phyloP scores from a whole-genome alignment of 495 filamentous ascomycete genomes.

The Trichoderma orchidacearum region DNA sequence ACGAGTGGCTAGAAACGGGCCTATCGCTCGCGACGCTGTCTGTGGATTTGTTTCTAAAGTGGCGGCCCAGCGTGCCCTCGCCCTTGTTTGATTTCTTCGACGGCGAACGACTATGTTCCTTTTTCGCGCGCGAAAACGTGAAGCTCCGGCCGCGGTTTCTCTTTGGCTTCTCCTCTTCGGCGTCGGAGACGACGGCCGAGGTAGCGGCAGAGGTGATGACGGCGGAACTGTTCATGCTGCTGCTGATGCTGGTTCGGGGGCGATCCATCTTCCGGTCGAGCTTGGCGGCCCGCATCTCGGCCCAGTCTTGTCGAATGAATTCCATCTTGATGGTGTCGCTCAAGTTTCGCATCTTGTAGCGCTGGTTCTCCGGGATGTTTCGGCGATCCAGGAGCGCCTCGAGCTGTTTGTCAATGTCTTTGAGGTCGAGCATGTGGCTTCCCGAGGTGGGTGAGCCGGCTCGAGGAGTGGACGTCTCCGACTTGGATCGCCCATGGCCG shows the following conservation, averaged over 20 bases:
- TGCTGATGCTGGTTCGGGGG: constrained; percentile 20
- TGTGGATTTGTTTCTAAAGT: constrained; percentile 36
- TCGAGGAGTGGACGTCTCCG: constrained; percentile 31
- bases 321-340: constrained; percentile 86
- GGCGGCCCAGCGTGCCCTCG: constrained; percentile 32
- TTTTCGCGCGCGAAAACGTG: constrained; percentile 42
- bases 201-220: neutral
- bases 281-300: constrained; percentile 36
- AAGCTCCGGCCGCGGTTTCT: constrained; percentile 68
- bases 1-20: constrained; percentile 21
- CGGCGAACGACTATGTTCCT: constrained; percentile 22
- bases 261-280: constrained; percentile 17
- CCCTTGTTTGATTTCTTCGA: constrained; percentile 38
- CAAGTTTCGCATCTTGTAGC: constrained; percentile 83
- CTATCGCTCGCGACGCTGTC: constrained; percentile 33
- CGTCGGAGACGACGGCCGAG: constrained; percentile 5
- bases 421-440: constrained; percentile 11
- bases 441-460: constrained; percentile 24
- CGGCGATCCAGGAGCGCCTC: constrained; percentile 65
- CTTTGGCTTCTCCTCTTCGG: constrained; percentile 36
- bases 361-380: constrained; percentile 86
- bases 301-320: constrained; percentile 79
- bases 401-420: constrained; percentile 40
- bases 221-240: constrained; percentile 10
- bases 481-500: constrained; percentile 11